These are phyloP conservation scores for Pseudogymnoascus sp. DNA, from an alignment of 2,329 filamentous ascomycete genomes.

Conservation along the genomic window DNA sequence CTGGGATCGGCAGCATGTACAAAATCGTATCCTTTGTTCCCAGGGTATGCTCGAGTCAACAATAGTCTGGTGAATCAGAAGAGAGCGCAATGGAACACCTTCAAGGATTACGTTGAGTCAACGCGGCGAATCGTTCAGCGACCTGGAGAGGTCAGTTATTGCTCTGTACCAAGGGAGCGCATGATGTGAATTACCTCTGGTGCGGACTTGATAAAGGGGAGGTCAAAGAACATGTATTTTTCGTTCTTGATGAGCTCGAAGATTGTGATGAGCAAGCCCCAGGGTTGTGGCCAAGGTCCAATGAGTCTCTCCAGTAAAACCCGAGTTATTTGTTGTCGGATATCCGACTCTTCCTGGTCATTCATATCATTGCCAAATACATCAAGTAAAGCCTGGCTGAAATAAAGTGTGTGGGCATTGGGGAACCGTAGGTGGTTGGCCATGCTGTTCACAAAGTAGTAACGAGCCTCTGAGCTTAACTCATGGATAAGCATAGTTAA, in stretches of 20 bases:
- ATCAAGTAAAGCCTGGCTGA: conserved; percentile 74
- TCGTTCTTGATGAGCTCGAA: conserved; percentile 87
- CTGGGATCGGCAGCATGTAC: not conserved
- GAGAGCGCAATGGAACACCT: not conserved
- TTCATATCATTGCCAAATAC: conserved; percentile 69
- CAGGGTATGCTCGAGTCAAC: not conserved
- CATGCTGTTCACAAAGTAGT: conserved; percentile 75
- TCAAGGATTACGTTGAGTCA: conserved; percentile 1
- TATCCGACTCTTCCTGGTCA: conserved; percentile 67
- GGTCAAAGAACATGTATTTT: conserved; percentile 82
- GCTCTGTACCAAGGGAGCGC: not conserved
- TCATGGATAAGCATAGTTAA: conserved; percentile 70
- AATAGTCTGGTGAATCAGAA: not conserved
- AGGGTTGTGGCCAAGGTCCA: conserved; percentile 86
- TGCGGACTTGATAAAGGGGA: conserved; percentile 82
- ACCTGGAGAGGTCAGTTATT: not conserved
- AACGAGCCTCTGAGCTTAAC: conserved; percentile 67
- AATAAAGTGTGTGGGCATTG: conserved; percentile 85
- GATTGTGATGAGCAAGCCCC: conserved; percentile 84
- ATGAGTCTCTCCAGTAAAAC: conserved; percentile 81
- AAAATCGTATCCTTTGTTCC: not conserved
- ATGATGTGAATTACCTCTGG: conserved; percentile 58
- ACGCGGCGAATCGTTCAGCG: conserved; percentile 1
- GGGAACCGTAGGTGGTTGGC: conserved; percentile 88
- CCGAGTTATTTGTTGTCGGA: conserved; percentile 84